Evolutionary conservation across 139 green algal species (phyloP).

Genomic region (Dunaliella sp.): DNA sequence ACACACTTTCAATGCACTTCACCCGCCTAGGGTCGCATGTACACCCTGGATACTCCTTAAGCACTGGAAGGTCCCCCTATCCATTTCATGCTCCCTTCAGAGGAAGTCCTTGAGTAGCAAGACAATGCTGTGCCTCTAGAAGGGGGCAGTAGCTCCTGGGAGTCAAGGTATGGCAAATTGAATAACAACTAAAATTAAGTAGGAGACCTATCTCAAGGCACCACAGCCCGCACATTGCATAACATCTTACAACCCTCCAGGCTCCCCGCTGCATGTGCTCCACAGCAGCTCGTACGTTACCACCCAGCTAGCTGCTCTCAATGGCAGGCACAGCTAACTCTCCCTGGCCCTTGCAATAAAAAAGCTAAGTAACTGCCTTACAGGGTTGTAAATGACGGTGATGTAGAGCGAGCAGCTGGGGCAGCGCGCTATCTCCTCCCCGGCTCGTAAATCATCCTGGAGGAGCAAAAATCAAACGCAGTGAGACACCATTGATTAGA

Average conservation of each 20-base stretch:
- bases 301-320: too few species aligned
- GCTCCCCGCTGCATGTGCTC: too few species aligned
- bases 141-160: too few species aligned
- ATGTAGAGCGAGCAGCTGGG: conserved; percentile 93
- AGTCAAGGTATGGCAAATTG: background rate
- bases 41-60: background rate
- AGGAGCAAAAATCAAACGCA: too few species aligned
- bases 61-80: background rate
- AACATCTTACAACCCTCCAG: too few species aligned
- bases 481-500: too few species aligned
- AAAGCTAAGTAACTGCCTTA: conserved; percentile 18
- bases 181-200: background rate
- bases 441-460: conserved; percentile 78
- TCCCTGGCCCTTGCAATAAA: too few species aligned
- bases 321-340: background rate
- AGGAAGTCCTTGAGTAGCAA: too few species aligned
- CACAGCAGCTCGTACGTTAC: too few species aligned
- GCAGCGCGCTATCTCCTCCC: conserved; percentile 94
- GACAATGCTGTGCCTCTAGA: background rate
- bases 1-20: background rate
- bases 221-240: too few species aligned
- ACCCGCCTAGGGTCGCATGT: background rate
- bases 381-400: conserved; percentile 92
- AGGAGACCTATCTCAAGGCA: background rate
- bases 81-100: too few species aligned